These are phyloP conservation scores for Sugiyamaella pinicola DNA, from an alignment of 1,139 yeast species.

Conservation along the genomic window DNA sequence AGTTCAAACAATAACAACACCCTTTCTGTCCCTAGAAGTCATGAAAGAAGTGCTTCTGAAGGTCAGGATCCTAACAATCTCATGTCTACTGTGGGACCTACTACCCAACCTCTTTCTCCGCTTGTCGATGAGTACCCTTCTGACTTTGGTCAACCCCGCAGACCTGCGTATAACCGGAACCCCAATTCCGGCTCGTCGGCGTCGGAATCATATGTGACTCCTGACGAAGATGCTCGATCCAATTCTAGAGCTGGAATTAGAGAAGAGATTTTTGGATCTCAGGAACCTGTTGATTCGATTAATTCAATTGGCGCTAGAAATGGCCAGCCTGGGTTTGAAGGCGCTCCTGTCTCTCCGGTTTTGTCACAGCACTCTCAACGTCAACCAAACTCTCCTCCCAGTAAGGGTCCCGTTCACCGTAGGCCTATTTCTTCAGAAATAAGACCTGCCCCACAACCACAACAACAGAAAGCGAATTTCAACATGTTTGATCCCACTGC, in stretches of 20 bases:
- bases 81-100: conserved; percentile 33
- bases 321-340: conserved; percentile 18
- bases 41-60: conserved; percentile 40
- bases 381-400: conserved; percentile 10
- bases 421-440: conserved; percentile 30
- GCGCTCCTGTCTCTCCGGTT: conserved; percentile 7
- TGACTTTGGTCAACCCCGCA: not conserved
- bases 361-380: conserved; percentile 22
- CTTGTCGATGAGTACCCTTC: conserved; percentile 20
- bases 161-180: conserved; percentile 6
- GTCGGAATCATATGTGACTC: conserved; percentile 15
- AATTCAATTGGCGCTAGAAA: conserved; percentile 28
- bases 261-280: conserved; percentile 29
- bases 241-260: conserved; percentile 27
- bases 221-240: conserved; percentile 20
- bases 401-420: conserved; percentile 23
- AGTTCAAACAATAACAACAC: not conserved
- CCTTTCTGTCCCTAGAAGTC: conserved; percentile 21
- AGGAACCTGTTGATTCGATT: conserved; percentile 32
- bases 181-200: conserved; percentile 13
- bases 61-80: conserved; percentile 40
- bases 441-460: conserved; percentile 10
- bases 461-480: not conserved
- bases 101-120: conserved; percentile 37
- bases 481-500: conserved; percentile 35